These are phyloP conservation scores for Raddia guianensis DNA, from an alignment of 176 grass and related monocot species.

Conservation along the genomic window DNA sequence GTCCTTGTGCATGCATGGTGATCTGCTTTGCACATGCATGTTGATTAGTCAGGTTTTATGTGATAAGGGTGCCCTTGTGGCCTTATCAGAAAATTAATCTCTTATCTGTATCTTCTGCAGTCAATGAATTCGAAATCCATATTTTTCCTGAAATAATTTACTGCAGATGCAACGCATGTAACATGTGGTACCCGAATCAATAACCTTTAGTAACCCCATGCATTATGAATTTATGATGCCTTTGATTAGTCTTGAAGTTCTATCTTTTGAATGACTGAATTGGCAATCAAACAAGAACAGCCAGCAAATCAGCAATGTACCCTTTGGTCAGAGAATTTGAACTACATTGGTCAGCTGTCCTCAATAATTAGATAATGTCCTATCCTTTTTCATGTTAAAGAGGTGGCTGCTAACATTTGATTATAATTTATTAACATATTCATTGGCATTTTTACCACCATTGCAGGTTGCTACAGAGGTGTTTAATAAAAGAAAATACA, in stretches of 20 bases:
- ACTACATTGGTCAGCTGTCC: not conserved
- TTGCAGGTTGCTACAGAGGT: slow-evolving; percentile 82
- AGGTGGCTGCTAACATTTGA: not conserved
- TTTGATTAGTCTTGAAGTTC: slow-evolving; percentile 11
- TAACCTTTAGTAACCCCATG: not conserved
- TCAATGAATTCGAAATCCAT: slow-evolving; percentile 2
- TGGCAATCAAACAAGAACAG: slow-evolving; percentile 3
- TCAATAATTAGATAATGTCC: slow-evolving; percentile 18
- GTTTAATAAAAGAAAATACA: slow-evolving; percentile 97
- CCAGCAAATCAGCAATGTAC: not conserved
- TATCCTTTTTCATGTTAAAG: slow-evolving; percentile 2
- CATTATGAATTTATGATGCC: not conserved
- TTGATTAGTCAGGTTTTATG: not conserved
- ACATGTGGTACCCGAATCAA: not conserved
- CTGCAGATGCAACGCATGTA: not conserved
- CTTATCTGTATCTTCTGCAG: slow-evolving; percentile 1
- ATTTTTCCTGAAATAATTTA: not conserved
- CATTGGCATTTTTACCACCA: slow-evolving; percentile 3
- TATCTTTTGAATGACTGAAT: not conserved
- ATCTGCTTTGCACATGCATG: no score
- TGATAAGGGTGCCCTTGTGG: not conserved
- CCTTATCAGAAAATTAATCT: not conserved
- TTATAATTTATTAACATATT: not conserved
- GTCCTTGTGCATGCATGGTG: no score
- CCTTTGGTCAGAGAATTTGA: slow-evolving; percentile 23